Conservation (phyloP, 768 basidiomycete species). For the Chalciporus sphaerocephalus region DNA sequence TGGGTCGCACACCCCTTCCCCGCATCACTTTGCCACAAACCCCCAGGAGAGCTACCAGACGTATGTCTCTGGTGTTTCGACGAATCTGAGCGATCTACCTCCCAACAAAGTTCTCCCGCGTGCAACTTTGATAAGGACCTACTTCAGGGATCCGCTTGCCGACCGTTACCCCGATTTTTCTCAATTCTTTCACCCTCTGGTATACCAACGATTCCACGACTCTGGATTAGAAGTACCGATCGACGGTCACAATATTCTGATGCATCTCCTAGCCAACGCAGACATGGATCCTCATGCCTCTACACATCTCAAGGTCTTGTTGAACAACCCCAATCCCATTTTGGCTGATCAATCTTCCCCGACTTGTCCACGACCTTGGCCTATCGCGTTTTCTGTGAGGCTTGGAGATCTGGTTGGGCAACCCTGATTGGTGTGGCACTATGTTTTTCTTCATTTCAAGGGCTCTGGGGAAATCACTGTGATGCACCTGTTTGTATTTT, state of each 20-base stretch:
- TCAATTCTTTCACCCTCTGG: conserved; percentile 25
- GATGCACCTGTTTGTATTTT: not conserved
- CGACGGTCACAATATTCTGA: not conserved
- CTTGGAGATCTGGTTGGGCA: conserved; percentile 13
- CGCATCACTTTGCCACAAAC: not conserved
- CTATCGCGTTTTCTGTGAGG: conserved; percentile 20
- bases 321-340: not conserved
- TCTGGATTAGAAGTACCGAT: not conserved
- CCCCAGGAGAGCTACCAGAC: not conserved
- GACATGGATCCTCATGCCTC: not conserved
- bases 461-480: not conserved
- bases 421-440: not conserved
- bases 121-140: conserved; percentile 8
- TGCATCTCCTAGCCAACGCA: not conserved
- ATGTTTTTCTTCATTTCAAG: not conserved
- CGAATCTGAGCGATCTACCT: not conserved
- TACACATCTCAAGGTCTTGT: not conserved
- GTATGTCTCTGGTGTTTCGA: not conserved
- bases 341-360: not conserved
- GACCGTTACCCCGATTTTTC: conserved; percentile 33
- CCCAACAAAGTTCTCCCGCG: not conserved
- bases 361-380: conserved; percentile 8
- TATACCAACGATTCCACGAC: conserved; percentile 6
- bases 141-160: conserved; percentile 31
- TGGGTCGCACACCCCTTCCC: not conserved